phyloP scores from a whole-genome alignment of 352 stramenopile species.

The Phytophthora brassicae region DNA sequence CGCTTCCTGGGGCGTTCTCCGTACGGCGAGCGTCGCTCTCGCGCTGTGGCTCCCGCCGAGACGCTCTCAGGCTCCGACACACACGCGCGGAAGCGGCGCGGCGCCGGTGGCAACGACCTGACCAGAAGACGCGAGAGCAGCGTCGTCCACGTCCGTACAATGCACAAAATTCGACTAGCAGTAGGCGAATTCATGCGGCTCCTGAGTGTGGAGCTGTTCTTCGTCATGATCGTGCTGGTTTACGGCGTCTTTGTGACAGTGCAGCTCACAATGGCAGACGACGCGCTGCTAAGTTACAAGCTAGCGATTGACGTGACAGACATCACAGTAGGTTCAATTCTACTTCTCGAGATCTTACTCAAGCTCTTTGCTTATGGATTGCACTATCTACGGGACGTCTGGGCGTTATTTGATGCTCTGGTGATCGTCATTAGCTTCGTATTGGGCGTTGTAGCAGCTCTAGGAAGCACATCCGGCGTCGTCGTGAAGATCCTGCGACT shows the following conservation, averaged over 20 bases:
- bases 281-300: constrained; percentile 57
- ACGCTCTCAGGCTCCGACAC: constrained; percentile 12
- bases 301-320: constrained; percentile 76
- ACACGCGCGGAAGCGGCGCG: constrained; percentile 30
- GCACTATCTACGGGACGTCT: constrained; percentile 64
- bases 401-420: constrained; percentile 79
- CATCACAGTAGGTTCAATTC: constrained; percentile 80
- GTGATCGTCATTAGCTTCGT: constrained; percentile 83
- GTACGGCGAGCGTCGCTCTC: constrained; percentile 62
- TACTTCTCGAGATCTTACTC: constrained; percentile 78
- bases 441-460: constrained; percentile 63
- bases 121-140: constrained; percentile 32
- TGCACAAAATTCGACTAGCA: constrained; percentile 49
- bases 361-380: constrained; percentile 81
- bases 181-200: constrained; percentile 84
- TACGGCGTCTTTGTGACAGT: constrained; percentile 85
- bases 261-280: constrained; percentile 77
- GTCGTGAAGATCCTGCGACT: constrained; percentile 75
- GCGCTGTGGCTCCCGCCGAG: constrained; percentile 61
- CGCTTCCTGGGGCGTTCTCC: constrained; percentile 61
- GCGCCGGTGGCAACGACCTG: constrained; percentile 45
- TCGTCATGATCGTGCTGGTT: constrained; percentile 85
- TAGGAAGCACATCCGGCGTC: constrained; percentile 53
- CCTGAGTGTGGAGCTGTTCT: constrained; percentile 86
- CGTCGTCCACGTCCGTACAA: constrained; percentile 27